Evolutionary conservation across 2,329 filamentous ascomycete species (phyloP).

Genomic region (Simplicillium aogashimaense): DNA sequence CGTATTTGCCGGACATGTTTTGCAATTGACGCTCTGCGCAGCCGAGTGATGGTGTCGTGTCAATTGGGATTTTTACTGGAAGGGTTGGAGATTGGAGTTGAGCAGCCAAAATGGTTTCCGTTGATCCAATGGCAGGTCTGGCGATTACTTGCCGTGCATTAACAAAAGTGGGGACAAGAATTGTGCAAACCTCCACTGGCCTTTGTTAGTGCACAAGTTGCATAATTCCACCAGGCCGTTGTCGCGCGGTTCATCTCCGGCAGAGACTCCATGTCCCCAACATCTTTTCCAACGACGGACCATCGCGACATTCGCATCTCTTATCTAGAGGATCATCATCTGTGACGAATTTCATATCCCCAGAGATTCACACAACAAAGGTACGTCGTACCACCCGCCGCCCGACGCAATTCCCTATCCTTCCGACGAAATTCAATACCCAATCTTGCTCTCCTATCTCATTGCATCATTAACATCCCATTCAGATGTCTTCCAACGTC

Average conservation of each 20-base stretch:
- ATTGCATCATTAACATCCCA: constrained; percentile 7
- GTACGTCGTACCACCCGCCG: no score
- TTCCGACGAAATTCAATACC: no score
- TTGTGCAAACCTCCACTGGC: no score
- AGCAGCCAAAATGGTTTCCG: no score
- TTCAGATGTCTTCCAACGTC: constrained; percentile 34
- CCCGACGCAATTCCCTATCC: background rate
- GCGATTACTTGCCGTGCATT: no score
- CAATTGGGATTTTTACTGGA: background rate
- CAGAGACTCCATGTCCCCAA: background rate
- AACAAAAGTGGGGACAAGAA: no score
- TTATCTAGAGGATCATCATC: background rate
- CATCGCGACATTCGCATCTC: background rate
- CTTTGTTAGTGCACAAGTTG: no score
- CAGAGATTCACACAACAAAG: background rate
- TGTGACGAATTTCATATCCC: background rate
- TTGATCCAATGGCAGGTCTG: no score
- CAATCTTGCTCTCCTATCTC: no score
- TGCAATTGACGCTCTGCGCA: background rate
- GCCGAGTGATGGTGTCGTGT: constrained; percentile 1
- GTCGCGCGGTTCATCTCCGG: constrained; percentile 7
- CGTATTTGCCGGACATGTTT: constrained; percentile 85
- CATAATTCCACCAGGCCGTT: constrained; percentile 1
- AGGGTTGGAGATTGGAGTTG: no score
- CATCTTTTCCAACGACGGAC: background rate